phyloP scores from a whole-genome alignment of 202 grass and related monocot genomes.

The Zizania palustris region DNA sequence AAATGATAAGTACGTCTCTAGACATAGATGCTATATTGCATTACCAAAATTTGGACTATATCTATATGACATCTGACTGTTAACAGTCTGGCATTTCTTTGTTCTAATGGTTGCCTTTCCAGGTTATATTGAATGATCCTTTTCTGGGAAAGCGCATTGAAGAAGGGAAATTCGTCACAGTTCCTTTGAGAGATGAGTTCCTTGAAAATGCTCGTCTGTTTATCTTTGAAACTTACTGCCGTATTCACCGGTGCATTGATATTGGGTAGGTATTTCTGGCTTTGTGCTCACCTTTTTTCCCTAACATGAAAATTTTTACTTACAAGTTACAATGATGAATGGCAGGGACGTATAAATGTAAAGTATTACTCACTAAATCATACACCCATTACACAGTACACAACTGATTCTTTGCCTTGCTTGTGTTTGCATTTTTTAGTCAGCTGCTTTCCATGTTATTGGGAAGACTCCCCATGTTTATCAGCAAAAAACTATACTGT shows the following conservation, averaged over 20 bases:
- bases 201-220: conserved; percentile 88
- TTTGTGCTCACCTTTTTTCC: neutral
- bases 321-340: neutral
- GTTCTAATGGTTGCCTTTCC: conserved; percentile 1
- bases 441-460: neutral
- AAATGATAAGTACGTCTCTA: neutral
- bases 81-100: neutral
- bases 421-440: neutral
- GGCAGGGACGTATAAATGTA: neutral
- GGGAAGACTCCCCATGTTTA: too few species aligned
- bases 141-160: conserved; percentile 79
- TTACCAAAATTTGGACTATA: neutral
- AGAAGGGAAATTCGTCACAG: conserved; percentile 56
- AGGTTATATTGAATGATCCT: conserved; percentile 94
- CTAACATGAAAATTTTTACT: neutral
- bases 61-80: neutral
- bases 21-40: neutral
- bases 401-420: neutral
- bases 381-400: neutral
- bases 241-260: conserved; percentile 88
- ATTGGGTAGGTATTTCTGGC: conserved; percentile 54
- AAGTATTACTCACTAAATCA: neutral
- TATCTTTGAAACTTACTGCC: conserved; percentile 89
- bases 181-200: conserved; percentile 90
- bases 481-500: neutral